These are phyloP conservation scores for Lentinula edodes DNA, from an alignment of 768 basidiomycete species.

Conservation along the genomic window DNA sequence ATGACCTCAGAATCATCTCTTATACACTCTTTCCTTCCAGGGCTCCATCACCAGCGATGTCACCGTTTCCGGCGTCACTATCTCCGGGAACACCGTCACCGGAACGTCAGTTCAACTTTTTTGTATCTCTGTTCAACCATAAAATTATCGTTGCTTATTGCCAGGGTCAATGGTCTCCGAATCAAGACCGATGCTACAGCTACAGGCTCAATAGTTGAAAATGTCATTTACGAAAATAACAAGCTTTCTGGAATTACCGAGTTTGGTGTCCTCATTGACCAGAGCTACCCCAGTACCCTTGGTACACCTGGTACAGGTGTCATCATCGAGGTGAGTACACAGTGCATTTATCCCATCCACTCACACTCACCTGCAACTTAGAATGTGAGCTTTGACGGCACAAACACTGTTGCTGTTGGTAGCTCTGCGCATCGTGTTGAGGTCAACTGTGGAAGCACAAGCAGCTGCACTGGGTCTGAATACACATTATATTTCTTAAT, in stretches of 20 bases:
- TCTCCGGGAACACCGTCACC: constrained; percentile 4
- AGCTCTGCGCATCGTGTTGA: not conserved
- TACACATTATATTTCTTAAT: not conserved
- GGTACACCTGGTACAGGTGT: constrained; percentile 6
- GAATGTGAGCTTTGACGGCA: constrained; percentile 2
- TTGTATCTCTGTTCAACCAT: no score
- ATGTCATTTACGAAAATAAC: constrained; percentile 2
- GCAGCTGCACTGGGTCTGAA: constrained; percentile 3
- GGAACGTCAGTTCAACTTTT: not conserved
- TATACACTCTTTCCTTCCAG: not conserved
- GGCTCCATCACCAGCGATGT: constrained; percentile 2
- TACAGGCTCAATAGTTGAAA: not conserved
- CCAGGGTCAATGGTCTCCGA: not conserved
- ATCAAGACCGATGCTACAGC: constrained; percentile 6
- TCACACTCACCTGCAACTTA: not conserved
- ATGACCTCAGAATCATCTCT: not conserved
- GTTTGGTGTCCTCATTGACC: constrained; percentile 3
- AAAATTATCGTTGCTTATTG: no score
- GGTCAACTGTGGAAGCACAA: constrained; percentile 5
- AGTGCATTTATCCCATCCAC: no score
- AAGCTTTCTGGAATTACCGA: not conserved
- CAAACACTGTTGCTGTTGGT: constrained; percentile 4
- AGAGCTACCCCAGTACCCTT: constrained; percentile 4
- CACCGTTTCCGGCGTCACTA: constrained; percentile 1
- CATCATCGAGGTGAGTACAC: not conserved